phyloP scores from a whole-genome alignment of 208 protist species.

The Naegleria fowleri region DNA sequence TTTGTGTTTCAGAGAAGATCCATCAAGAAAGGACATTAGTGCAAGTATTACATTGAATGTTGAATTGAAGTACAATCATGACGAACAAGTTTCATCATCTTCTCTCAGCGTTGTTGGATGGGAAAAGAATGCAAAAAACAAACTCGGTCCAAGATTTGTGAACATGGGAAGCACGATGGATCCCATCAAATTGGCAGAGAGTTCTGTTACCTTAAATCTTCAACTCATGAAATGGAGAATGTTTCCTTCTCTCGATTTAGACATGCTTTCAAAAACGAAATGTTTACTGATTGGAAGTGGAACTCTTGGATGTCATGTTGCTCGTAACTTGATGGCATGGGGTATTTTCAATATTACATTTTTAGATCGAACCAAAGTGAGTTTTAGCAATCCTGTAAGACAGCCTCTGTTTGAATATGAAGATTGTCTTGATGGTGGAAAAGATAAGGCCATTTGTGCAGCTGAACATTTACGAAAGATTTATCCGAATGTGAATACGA shows the following conservation, averaged over 20 bases:
- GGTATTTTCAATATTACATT: conserved; percentile 90
- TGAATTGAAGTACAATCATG: not conserved
- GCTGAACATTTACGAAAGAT: conserved; percentile 27
- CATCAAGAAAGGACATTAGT: not conserved
- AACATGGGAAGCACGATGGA: conserved; percentile 76
- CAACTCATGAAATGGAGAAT: conserved; percentile 95
- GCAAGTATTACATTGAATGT: not conserved
- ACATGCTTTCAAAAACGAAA: conserved; percentile 64
- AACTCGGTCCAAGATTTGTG: conserved; percentile 48
- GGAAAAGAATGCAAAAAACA: conserved; percentile 61
- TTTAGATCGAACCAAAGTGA: conserved; percentile 88
- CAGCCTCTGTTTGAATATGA: conserved; percentile 61
- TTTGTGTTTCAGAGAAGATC: conserved; percentile 26
- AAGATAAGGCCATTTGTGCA: conserved; percentile 33
- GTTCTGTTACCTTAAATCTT: conserved; percentile 77
- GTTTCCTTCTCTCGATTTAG: conserved; percentile 80
- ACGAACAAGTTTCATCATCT: not conserved
- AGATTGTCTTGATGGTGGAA: conserved; percentile 48
- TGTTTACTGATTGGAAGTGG: conserved; percentile 91
- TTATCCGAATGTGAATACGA: conserved; percentile 1
- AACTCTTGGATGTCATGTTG: conserved; percentile 96
- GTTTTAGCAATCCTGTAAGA: conserved; percentile 89
- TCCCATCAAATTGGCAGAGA: conserved; percentile 58
- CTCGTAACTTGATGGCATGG: conserved; percentile 88
- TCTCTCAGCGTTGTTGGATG: conserved; percentile 53